These are phyloP conservation scores for Apocynum venetum DNA, from an alignment of 257 asterid genomes.

Conservation along the genomic window DNA sequence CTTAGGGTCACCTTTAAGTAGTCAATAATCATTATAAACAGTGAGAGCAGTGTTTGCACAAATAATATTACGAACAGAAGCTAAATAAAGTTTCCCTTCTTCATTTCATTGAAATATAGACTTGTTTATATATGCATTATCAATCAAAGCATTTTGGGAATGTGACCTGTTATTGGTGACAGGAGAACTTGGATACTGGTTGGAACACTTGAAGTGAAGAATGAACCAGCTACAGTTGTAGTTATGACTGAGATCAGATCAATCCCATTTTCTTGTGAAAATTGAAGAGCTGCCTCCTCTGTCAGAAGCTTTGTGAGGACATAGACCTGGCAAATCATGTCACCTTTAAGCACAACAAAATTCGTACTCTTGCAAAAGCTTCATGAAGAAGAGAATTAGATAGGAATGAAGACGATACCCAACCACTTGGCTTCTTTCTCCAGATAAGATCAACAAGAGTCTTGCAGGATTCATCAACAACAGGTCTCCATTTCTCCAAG, in stretches of 20 bases:
- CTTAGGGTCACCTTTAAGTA: slow-evolving; percentile 45
- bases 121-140: no score
- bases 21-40: neutral
- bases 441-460: slow-evolving; percentile 41
- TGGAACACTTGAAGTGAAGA: slow-evolving; percentile 71
- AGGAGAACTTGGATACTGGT: slow-evolving; percentile 64
- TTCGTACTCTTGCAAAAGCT: neutral
- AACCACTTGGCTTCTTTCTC: slow-evolving; percentile 67
- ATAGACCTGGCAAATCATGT: slow-evolving; percentile 45
- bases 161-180: slow-evolving; percentile 71
- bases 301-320: slow-evolving; percentile 59
- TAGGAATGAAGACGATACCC: slow-evolving; percentile 45
- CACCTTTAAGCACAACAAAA: neutral
- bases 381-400: neutral
- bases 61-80: neutral
- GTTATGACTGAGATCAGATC: slow-evolving; percentile 64
- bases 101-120: no score
- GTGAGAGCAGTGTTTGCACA: slow-evolving; percentile 1
- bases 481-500: slow-evolving; percentile 45
- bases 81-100: neutral
- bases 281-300: slow-evolving; percentile 69
- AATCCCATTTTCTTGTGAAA: slow-evolving; percentile 60
- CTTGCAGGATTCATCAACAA: slow-evolving; percentile 74
- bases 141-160: no score
- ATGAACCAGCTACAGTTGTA: slow-evolving; percentile 76